These are phyloP conservation scores for Verticillium albo-atrum DNA, from an alignment of 2,329 filamentous ascomycete genomes.

Conservation along the genomic window DNA sequence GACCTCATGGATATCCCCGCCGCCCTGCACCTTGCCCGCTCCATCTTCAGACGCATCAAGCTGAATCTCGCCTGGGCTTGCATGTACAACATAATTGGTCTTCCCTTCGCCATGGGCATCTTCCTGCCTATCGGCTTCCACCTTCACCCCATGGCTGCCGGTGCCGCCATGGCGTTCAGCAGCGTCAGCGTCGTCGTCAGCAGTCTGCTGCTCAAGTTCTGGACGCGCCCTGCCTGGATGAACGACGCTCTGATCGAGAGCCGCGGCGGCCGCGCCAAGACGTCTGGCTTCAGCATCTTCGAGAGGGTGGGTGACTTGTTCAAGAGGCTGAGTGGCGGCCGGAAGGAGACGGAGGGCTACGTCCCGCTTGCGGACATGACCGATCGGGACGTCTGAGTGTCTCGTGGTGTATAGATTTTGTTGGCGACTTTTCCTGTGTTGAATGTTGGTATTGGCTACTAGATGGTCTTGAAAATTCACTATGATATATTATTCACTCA, in stretches of 20 bases:
- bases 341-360: conserved; percentile 50
- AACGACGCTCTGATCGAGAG: conserved; percentile 61
- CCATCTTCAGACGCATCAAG: conserved; percentile 90
- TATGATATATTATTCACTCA: neutral
- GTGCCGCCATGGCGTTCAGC: conserved; percentile 87
- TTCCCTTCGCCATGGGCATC: conserved; percentile 95
- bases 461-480: neutral
- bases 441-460: neutral
- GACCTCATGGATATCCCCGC: conserved; percentile 92
- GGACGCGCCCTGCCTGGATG: conserved; percentile 85
- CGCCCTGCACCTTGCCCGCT: conserved; percentile 72
- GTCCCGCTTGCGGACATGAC: conserved; percentile 50
- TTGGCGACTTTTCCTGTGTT: neutral
- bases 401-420: neutral
- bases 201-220: conserved; percentile 79
- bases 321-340: conserved; percentile 26
- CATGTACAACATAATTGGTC: conserved; percentile 83
- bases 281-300: conserved; percentile 37
- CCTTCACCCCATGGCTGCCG: conserved; percentile 90
- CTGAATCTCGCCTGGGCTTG: conserved; percentile 91
- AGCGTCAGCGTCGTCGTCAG: conserved; percentile 87
- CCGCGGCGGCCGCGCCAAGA: conserved; percentile 40
- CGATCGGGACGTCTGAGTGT: conserved; percentile 25
- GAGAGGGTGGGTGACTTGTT: conserved; percentile 37
- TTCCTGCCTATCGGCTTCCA: conserved; percentile 86